Evolutionary conservation across 1,139 yeast genomes (phyloP).

Genomic region (Debaryomycetaceae sp.): DNA sequence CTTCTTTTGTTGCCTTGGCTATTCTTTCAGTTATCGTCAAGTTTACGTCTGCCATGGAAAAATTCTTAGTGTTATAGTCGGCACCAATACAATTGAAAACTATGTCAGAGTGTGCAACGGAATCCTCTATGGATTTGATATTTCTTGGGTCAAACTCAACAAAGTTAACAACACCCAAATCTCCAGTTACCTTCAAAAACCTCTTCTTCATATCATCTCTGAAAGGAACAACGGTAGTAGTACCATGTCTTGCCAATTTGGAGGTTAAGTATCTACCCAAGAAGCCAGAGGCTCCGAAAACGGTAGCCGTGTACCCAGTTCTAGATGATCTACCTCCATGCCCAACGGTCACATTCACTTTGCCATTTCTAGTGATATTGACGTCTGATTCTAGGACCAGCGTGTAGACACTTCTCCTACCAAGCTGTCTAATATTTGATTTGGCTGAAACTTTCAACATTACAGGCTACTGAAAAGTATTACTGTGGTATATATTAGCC

Average conservation of each 20-base stretch:
- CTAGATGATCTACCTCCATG: constrained; percentile 83
- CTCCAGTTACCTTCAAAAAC: constrained; percentile 80
- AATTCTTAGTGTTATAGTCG: constrained; percentile 75
- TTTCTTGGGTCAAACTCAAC: constrained; percentile 83
- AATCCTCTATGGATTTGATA: constrained; percentile 69
- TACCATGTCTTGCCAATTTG: constrained; percentile 79
- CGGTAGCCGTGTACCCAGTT: constrained; percentile 90
- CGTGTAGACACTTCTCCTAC: constrained; percentile 36
- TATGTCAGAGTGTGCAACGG: constrained; percentile 79
- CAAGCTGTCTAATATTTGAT: constrained; percentile 17
- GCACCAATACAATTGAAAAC: constrained; percentile 81
- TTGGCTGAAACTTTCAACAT: constrained; percentile 29
- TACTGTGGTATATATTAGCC: neutral
- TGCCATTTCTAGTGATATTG: constrained; percentile 74
- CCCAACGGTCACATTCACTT: constrained; percentile 67
- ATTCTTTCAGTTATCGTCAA: constrained; percentile 77
- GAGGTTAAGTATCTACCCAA: constrained; percentile 72
- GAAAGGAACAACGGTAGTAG: constrained; percentile 70
- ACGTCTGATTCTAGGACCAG: constrained; percentile 55
- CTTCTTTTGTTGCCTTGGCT: constrained; percentile 69
- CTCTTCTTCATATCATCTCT: constrained; percentile 80
- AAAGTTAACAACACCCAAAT: constrained; percentile 82
- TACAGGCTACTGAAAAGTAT: neutral
- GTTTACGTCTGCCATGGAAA: constrained; percentile 78
- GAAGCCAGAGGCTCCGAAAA: constrained; percentile 81